Base-by-base conservation (phyloP, 176 grass and related monocot species). In the Carex myosuroides region DNA sequence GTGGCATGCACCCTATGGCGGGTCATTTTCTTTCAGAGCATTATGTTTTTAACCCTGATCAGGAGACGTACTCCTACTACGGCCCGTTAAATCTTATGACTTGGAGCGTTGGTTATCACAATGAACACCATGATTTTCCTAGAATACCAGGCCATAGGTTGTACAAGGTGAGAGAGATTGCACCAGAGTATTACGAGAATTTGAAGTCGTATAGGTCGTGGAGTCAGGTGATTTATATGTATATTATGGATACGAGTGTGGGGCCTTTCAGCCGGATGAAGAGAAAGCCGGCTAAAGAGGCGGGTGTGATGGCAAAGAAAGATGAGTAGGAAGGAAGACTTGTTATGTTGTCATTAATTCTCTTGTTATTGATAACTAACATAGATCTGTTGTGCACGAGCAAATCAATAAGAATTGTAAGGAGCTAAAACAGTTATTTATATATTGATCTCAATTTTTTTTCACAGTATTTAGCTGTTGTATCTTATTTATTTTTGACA, bases 211-310 rank as follows among this genome's bases (percentile, higher is more conserved):
- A 99, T 80, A 90, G 68, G 32, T 95, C 93, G 0, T 99, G 97
- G 97, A 96, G 93, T 86, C 93, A 99, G 76, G 97, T 99, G 59
- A 96, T 99, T 26, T 99, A 92, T 84, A 99, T 99, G 93, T 99
- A 99, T 86, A 84, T 92, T 77, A 94, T 92, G 91, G 97, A 99
- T 84, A 79, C 64, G 20, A 92, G 83, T 1, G 81, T 99, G 3
- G 93, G 97, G 0, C 93, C 97, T 4, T 99, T 94, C 84, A 99
- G 93, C 67, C 85, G 97, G 84, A 96, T 99, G 87, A 99, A 99
- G 87, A 91, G 97, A 24, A 99, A 92, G 85, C 73, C 50, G 2
- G 24, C 73, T 32, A 78, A 78, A 78, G 73, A 57, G 0, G 73
- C 52, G 1, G 73, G 24, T 18, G 60, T 83, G 3, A 22, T 11